Evolutionary conservation across 2,329 filamentous ascomycete species (phyloP), one percentile per base, ranked within the genome.

Genomic region (Paraphoma chrysanthemicola): DNA sequence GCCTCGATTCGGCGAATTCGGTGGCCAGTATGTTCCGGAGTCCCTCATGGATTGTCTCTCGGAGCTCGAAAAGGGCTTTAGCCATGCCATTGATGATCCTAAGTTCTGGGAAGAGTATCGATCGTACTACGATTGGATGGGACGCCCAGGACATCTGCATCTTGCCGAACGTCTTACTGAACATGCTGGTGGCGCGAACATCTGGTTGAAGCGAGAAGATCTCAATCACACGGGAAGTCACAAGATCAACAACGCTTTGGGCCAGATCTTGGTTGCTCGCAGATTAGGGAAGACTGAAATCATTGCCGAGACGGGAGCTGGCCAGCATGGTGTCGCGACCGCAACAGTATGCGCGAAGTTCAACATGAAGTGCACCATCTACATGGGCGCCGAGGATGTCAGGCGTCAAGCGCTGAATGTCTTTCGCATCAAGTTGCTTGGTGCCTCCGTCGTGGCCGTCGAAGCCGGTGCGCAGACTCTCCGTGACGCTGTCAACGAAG

Each of bases 221-320:
- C 83, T 98, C 54, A 98, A 98, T 80, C 95, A 99, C 77, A 98
- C 95, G 8, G 95, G 95, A 65, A 96, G 91, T 61, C 95, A 99
- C 85, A 99, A 99, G 86, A 98, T 99, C 83, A 99, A 99, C 83
- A 99, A 99, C 71, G 95, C 95, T 0, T 83, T 99, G 8, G 95
- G 95, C 2, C 95, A 99, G 78, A 88, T 97, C 47, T 85, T 99
- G 12, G 82, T 99, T 39, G 95, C 95, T 1, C 86, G 86, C 68
- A 85, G 92, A 60, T 80, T 99, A 47, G 95, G 95, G 48, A 99
- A 99, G 86, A 97, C 89, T 6, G 90, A 93, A 76, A 98, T 99
- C 69, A 99, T 99, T 68, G 95, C 95, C 47, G 95, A 99, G 81
- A 99, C 95, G 14, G 95, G 95, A 66, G 95, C 95, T 51, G 95